Base-by-base conservation (phyloP, 1,284 basidiomycete species). In the Rhodotorula mucilaginosa region DNA sequence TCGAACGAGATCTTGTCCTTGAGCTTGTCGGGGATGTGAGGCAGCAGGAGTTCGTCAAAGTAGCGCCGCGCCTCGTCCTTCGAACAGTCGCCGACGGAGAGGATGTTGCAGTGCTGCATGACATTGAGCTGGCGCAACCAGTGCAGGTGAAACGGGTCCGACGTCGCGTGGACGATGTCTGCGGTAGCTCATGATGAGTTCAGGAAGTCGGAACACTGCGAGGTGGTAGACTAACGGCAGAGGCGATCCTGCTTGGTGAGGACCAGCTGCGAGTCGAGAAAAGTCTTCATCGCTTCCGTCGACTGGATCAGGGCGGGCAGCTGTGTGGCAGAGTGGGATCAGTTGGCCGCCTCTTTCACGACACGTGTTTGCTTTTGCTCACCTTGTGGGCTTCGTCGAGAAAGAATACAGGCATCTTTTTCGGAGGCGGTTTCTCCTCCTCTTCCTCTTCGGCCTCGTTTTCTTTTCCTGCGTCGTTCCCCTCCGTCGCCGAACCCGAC, bases 351-450 rank as follows among this genome's bases (percentile, higher is more conserved):
- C 2, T 10, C 34, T 10, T 18, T 7, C 1, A 10, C 51, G 16
- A 16, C 16, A 29, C n/a, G 13, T 6, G 5, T 23, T 21, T 23
- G 12, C 21, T 13, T 19, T 16, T 2, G 16, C 65, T 31, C 18
- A 91, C 81, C 78, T 89, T 90, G 79, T 92, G 90, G 1, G 90
- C 90, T 79, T 92, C 91, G 76, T 92, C 90, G 70, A 92, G 87
- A 79, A 91, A 89, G 69, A 92, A 85, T 12, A 91, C 89, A 0
- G 90, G 90, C 79, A 90, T 87, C 80, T 87, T 89, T 83, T 91
- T 92, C 74, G 80, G 70, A 74, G 79, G 76, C 76, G 79, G 69
- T 46, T 57, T 48, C 23, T 79, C 78, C 67, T 78, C 74, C 56
- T 68, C 74, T 8, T 19, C n/a, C 8, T 39, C 48, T 16, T 23